Percentiles rank a stretch among this genome's conserved stretches.
Evolutionary conservation across 164 flowering plant genomes (phyloP).

Genomic region (Aristolochia contorta): DNA sequence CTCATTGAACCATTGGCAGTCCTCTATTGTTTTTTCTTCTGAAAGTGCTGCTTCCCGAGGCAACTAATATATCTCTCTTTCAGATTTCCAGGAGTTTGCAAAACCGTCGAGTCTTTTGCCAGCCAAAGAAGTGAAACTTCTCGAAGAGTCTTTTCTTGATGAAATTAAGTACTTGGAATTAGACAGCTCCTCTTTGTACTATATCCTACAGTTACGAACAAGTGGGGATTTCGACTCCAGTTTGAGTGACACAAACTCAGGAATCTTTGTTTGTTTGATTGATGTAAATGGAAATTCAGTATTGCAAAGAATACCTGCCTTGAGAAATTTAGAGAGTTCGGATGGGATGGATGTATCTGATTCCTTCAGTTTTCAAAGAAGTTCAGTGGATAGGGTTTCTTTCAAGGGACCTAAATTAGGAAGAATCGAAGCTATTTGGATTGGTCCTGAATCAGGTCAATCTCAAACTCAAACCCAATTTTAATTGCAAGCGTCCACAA

Average conservation of each 20-base stretch:
- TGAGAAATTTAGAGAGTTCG: constrained; percentile 8
- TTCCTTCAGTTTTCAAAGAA: constrained; percentile 47
- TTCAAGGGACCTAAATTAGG: constrained; percentile 62
- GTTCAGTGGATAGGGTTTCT: constrained; percentile 53
- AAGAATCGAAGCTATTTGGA: constrained; percentile 62
- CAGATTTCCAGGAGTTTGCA: constrained; percentile 73
- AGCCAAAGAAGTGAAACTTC: constrained; percentile 36
- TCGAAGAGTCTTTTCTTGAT: constrained; percentile 19
- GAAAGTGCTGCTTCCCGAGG: too few species aligned
- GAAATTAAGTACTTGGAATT: constrained; percentile 12
- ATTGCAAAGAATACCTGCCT: constrained; percentile 54
- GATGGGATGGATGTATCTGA: constrained; percentile 18
- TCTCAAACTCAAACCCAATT: constrained; percentile 1
- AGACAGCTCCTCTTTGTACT: constrained; percentile 29
- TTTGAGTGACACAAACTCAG: constrained; percentile 49
- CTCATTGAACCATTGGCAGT: too few species aligned
- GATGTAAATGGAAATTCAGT: constrained; percentile 63
- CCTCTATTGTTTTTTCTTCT: too few species aligned
- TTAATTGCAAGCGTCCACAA: background rate
- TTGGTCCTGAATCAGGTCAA: constrained; percentile 76
- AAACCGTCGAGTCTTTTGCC: constrained; percentile 61
- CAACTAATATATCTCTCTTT: background rate
- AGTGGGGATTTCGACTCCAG: constrained; percentile 53
- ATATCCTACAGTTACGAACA: constrained; percentile 46
- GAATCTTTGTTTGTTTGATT: constrained; percentile 60